Percentiles rank a stretch among this genome's conserved stretches.
Evolutionary conservation across 176 grass and related monocot genomes (phyloP).

Genomic region (Calamus simplicifolius): DNA sequence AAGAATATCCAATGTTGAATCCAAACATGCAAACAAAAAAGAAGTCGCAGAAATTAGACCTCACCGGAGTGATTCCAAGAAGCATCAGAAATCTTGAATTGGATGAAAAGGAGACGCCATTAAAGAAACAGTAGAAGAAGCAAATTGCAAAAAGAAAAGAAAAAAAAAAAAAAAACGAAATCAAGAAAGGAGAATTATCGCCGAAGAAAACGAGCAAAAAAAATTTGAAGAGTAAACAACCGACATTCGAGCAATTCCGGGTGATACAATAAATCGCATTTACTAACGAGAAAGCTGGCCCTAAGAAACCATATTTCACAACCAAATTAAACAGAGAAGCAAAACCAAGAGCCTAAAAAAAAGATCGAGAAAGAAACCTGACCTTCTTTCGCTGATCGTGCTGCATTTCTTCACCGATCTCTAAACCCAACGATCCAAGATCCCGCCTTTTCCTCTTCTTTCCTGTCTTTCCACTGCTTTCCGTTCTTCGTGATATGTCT

Average conservation of each 20-base stretch:
- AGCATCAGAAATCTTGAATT: background rate
- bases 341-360: conserved; percentile 6
- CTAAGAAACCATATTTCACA: background rate
- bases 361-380: conserved; percentile 17
- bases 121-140: background rate
- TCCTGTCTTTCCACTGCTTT: conserved; percentile 1
- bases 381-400: conserved; percentile 96
- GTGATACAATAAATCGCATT: too few relatives aligned
- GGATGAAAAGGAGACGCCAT: background rate
- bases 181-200: too few relatives aligned
- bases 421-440: conserved; percentile 20
- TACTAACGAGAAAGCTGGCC: background rate
- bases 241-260: too few relatives aligned
- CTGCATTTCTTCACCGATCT: conserved; percentile 74
- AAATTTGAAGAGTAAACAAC: too few relatives aligned
- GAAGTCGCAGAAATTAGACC: conserved; percentile 12
- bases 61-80: too few relatives aligned
- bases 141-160: too few relatives aligned
- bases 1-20: conserved; percentile 23
- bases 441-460: conserved; percentile 6
- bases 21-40: conserved; percentile 6
- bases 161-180: too few relatives aligned
- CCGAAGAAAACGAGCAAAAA: too few relatives aligned
- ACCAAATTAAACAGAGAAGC: conserved; percentile 6
- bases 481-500: background rate